phyloP scores from a whole-genome alignment of 768 basidiomycete genomes.

The Auriculariales sp. region DNA sequence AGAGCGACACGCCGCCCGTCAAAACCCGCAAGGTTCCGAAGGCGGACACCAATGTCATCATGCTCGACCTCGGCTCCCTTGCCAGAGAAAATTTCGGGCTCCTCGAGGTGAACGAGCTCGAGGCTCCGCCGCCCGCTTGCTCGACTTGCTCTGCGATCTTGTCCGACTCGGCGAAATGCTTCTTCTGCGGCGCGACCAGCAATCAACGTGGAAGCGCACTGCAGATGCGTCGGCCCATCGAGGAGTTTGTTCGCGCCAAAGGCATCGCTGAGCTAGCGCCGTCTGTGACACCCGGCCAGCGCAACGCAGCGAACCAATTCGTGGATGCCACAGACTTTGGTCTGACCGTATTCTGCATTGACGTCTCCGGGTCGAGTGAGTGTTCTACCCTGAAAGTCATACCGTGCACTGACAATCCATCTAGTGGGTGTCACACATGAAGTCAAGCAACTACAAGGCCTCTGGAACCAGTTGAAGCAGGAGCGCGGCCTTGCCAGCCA shows the following conservation, averaged over 20 bases:
- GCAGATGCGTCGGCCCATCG: neutral
- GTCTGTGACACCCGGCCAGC: too few relatives aligned
- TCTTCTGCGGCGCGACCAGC: slow-evolving; percentile 1
- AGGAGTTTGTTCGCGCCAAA: slow-evolving; percentile 1
- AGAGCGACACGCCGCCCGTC: neutral
- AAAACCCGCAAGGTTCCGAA: slow-evolving; percentile 2
- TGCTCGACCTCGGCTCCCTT: slow-evolving; percentile 2
- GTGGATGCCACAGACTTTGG: neutral
- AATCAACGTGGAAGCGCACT: neutral
- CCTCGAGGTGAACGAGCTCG: slow-evolving; percentile 1
- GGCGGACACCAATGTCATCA: slow-evolving; percentile 1
- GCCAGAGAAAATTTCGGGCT: slow-evolving; percentile 2
- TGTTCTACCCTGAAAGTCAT: too few relatives aligned
- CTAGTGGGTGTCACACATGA: slow-evolving; percentile 1
- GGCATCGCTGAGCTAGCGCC: neutral
- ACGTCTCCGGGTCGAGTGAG: slow-evolving; percentile 4
- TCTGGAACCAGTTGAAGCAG: slow-evolving; percentile 1
- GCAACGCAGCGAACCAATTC: too few relatives aligned
- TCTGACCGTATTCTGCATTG: slow-evolving; percentile 3
- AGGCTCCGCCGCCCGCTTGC: slow-evolving; percentile 1
- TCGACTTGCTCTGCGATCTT: neutral
- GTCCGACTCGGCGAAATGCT: neutral
- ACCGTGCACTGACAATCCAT: too few relatives aligned
- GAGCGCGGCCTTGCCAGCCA: neutral
- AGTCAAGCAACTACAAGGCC: slow-evolving; percentile 3